A percentile compares a stretch with the other conserved stretches of the same genome.
Evolutionary conservation across 2,329 filamentous ascomycete genomes (phyloP).

Genomic region (Aspergillus calidoustus): DNA sequence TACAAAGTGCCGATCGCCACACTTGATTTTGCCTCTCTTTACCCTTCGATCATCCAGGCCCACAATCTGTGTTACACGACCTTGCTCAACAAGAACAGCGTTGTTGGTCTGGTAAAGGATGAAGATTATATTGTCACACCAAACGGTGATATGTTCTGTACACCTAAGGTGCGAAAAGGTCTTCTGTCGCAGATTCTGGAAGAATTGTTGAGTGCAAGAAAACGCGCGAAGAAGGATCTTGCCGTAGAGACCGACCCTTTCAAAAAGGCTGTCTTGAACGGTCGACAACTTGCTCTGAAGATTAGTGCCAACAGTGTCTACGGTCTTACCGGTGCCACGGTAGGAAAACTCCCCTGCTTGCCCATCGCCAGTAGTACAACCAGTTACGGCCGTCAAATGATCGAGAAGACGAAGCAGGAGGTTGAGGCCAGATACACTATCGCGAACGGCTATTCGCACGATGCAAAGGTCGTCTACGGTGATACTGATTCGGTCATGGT

Average conservation of each 20-base stretch:
- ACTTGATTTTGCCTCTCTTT: conserved; percentile 97
- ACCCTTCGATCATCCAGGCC: conserved; percentile 98
- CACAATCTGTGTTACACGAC: conserved; percentile 99
- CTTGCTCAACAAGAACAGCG: conserved; percentile 74
- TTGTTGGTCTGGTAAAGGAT: conserved; percentile 81
- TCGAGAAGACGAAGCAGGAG: conserved; percentile 96
- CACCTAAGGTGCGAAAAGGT: conserved; percentile 84
- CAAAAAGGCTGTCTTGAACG: conserved; percentile 97
- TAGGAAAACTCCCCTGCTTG: conserved; percentile 92
- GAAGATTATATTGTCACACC: conserved; percentile 97
- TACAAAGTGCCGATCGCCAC: conserved; percentile 96
- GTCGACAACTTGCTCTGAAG: conserved; percentile 94
- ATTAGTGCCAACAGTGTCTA: conserved; percentile 98
- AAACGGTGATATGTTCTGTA: conserved; percentile 92
- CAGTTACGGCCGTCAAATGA: conserved; percentile 97
- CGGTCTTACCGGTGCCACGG: conserved; percentile 93
- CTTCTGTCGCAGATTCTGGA: conserved; percentile 94
- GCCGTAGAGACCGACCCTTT: conserved; percentile 90
- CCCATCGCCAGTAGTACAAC: conserved; percentile 96
- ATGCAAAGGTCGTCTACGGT: conserved; percentile 97
- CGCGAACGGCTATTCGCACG: conserved; percentile 90
- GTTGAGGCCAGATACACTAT: conserved; percentile 89
- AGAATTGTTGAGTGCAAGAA: conserved; percentile 87
- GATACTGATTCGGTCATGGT: conserved; percentile 99
- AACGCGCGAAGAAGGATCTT: conserved; percentile 89